Conservation (phyloP, 148 eudicot genomes). For the Bassia scoparia region DNA sequence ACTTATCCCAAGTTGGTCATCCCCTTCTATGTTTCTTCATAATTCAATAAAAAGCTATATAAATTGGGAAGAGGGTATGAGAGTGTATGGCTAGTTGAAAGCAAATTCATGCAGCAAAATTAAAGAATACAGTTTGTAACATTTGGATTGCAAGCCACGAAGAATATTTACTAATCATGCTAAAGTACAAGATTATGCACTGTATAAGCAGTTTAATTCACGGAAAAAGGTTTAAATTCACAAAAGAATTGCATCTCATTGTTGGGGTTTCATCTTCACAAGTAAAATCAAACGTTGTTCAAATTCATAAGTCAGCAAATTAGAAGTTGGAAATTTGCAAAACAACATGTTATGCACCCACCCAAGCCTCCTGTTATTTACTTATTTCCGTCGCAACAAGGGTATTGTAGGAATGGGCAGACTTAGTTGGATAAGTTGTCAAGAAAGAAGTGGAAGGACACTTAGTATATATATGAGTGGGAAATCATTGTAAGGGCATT, state of each 20-base stretch:
- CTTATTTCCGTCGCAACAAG: too few species aligned
- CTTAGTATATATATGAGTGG: too few species aligned
- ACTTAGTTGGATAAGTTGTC: conserved; percentile 22
- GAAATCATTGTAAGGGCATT: too few species aligned
- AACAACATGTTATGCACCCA: too few species aligned
- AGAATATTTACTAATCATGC: background rate
- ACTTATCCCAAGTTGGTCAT: background rate
- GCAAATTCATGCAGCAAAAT: background rate
- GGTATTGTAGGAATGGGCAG: background rate
- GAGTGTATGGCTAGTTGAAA: too few species aligned
- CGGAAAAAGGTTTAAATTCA: background rate
- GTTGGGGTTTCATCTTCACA: background rate
- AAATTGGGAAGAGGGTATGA: background rate
- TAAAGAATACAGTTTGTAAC: background rate
- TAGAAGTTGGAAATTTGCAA: background rate
- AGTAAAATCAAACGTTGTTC: background rate
- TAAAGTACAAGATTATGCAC: background rate
- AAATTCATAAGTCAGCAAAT: background rate
- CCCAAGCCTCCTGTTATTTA: too few species aligned
- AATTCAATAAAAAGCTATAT: background rate
- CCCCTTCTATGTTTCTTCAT: background rate
- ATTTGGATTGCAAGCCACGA: background rate
- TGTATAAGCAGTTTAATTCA: background rate
- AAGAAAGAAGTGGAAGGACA: too few species aligned
- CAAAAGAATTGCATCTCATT: background rate